Percentiles rank a stretch among this genome's conserved stretches.
Conservation (phyloP, 441 rosid species). For the Omphalea diandra region DNA sequence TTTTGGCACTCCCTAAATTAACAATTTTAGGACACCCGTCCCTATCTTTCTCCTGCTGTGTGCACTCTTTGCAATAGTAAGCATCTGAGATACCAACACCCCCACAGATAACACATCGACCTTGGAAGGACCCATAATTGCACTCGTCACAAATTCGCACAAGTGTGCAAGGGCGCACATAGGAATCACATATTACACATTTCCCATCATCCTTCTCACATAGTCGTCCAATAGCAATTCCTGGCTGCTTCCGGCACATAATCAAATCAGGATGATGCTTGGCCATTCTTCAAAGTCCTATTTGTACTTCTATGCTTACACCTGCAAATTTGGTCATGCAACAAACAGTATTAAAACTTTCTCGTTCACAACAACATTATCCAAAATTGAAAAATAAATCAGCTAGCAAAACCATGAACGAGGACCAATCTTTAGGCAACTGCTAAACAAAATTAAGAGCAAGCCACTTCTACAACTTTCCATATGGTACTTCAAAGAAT, state of each 20-base stretch:
- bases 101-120: conserved; percentile 85
- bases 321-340: not conserved
- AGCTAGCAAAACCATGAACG: not conserved
- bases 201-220: conserved; percentile 92
- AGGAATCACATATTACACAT: conserved; percentile 84
- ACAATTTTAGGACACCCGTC: conserved; percentile 94
- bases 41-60: conserved; percentile 88
- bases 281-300: conserved; percentile 47
- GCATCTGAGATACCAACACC: conserved; percentile 92
- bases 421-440: too few species aligned
- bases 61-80: conserved; percentile 86
- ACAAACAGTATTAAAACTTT: not conserved
- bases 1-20: conserved; percentile 83
- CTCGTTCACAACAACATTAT: not conserved
- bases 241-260: conserved; percentile 94
- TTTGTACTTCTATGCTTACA: not conserved
- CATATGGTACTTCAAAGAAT: not conserved
- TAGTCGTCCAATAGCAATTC: conserved; percentile 80
- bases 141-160: conserved; percentile 89
- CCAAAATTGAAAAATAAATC: not conserved
- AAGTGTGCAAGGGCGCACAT: conserved; percentile 89
- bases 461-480: not conserved
- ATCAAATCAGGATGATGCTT: conserved; percentile 96
- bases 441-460: not conserved
- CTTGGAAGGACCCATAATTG: conserved; percentile 92